phyloP scores from a whole-genome alignment of 2,329 filamentous ascomycete species.

The Dactylellina haptotyla region DNA sequence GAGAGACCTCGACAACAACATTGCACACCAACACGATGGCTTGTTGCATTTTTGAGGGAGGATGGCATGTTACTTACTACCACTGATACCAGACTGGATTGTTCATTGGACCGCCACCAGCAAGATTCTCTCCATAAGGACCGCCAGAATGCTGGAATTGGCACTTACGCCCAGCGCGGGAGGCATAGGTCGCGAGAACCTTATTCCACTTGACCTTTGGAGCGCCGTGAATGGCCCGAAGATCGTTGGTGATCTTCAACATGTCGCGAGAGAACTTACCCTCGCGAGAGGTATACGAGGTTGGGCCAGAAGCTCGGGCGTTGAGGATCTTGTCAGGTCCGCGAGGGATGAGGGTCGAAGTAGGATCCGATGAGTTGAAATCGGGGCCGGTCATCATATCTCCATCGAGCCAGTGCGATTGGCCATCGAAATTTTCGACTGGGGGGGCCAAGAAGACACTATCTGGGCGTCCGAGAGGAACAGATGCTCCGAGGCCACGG shows the following conservation, averaged over 20 bases:
- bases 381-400: slow-evolving; percentile 2
- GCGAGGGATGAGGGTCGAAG: neutral
- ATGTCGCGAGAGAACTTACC: slow-evolving; percentile 50
- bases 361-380: slow-evolving; percentile 32
- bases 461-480: slow-evolving; percentile 2
- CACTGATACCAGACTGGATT: slow-evolving; percentile 54
- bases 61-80: slow-evolving; percentile 50
- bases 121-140: slow-evolving; percentile 52
- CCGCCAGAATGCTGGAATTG: slow-evolving; percentile 47
- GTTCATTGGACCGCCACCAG: slow-evolving; percentile 51
- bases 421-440: slow-evolving; percentile 11
- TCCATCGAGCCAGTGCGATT: slow-evolving; percentile 25
- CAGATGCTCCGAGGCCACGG: slow-evolving; percentile 10
- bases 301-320: slow-evolving; percentile 13
- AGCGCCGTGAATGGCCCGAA: slow-evolving; percentile 44
- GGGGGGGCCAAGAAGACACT: slow-evolving; percentile 22
- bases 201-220: slow-evolving; percentile 45
- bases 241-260: slow-evolving; percentile 49
- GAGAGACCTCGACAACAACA: neutral
- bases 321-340: slow-evolving; percentile 8
- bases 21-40: slow-evolving; percentile 19
- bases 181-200: slow-evolving; percentile 38
- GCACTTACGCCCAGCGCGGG: slow-evolving; percentile 36
- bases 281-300: slow-evolving; percentile 42
- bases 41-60: slow-evolving; percentile 38